These are phyloP conservation scores for Sonneratia alba DNA, from an alignment of 345 rosid species.

Conservation along the genomic window DNA sequence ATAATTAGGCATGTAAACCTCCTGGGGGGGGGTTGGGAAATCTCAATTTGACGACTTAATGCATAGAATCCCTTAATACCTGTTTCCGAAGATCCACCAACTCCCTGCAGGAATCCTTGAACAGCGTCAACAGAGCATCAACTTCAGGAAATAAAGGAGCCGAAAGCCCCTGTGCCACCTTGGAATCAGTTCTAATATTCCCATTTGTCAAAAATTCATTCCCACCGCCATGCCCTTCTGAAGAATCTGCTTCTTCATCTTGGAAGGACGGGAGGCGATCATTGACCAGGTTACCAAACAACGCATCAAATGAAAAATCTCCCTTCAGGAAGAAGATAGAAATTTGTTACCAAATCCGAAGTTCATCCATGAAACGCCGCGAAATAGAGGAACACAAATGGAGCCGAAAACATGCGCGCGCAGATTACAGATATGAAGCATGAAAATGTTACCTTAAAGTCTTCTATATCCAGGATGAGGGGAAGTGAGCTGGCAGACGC, in stretches of 20 bases:
- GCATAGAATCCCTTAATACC: conserved; percentile 26
- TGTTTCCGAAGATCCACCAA: conserved; percentile 82
- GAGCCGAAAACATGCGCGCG: too few species aligned
- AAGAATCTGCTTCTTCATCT: conserved; percentile 68
- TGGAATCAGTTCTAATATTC: conserved; percentile 55
- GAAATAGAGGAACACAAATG: not conserved
- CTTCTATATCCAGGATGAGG: conserved; percentile 76
- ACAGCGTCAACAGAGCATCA: conserved; percentile 70
- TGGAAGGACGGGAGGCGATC: conserved; percentile 72
- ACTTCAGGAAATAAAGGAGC: conserved; percentile 92
- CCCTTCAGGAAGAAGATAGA: conserved; percentile 35
- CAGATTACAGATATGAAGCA: not conserved
- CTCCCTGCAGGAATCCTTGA: conserved; percentile 85
- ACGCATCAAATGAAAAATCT: conserved; percentile 92
- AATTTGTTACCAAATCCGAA: too few species aligned
- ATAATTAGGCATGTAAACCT: not conserved
- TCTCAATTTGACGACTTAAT: not conserved
- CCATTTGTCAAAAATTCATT: conserved; percentile 65
- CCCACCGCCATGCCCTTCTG: conserved; percentile 58
- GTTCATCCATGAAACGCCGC: not conserved
- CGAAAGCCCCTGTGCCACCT: conserved; percentile 36
- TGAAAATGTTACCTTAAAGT: conserved; percentile 63
- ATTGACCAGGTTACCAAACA: conserved; percentile 85
- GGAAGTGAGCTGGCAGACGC: conserved; percentile 45
- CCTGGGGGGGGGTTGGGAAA: not conserved